These are phyloP conservation scores for Aspergillus aculeatus DNA, from an alignment of 2,329 filamentous ascomycete genomes.

Conservation along the genomic window DNA sequence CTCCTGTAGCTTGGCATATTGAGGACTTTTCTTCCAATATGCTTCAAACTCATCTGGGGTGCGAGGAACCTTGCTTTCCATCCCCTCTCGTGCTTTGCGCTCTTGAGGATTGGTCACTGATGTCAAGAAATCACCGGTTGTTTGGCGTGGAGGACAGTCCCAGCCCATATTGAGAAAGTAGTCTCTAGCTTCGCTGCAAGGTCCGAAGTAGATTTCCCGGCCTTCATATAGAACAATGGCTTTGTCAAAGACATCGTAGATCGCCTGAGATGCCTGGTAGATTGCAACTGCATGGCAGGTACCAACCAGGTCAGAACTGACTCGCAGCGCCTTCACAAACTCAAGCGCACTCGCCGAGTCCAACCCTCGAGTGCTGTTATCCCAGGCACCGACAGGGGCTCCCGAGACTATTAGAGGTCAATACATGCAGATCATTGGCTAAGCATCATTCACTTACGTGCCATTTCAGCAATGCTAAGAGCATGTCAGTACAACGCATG, in stretches of 20 bases:
- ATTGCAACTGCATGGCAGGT: constrained; percentile 57
- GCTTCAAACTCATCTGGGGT: constrained; percentile 67
- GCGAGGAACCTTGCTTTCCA: constrained; percentile 61
- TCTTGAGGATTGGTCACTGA: constrained; percentile 66
- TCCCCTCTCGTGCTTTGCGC: constrained; percentile 56
- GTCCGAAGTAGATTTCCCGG: constrained; percentile 73
- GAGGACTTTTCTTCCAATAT: constrained; percentile 45
- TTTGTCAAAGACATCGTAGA: constrained; percentile 69
- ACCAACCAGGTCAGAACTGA: constrained; percentile 51
- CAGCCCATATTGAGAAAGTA: constrained; percentile 72
- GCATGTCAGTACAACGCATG: constrained; percentile 16
- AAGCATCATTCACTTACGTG: constrained; percentile 22
- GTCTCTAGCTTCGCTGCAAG: constrained; percentile 55
- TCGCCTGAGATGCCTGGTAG: constrained; percentile 54
- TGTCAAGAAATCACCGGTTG: constrained; percentile 68
- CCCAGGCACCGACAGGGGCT: constrained; percentile 42
- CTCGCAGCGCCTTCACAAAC: constrained; percentile 55
- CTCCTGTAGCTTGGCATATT: constrained; percentile 31
- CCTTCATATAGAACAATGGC: constrained; percentile 73
- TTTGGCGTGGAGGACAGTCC: constrained; percentile 65
- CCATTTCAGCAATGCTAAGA: constrained; percentile 38
- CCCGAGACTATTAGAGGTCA: constrained; percentile 28
- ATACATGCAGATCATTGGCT: not conserved
- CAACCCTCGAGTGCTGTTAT: constrained; percentile 53
- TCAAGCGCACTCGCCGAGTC: constrained; percentile 59